These are phyloP conservation scores for Datisca glomerata DNA, from an alignment of 306 rosid species.

Conservation along the genomic window DNA sequence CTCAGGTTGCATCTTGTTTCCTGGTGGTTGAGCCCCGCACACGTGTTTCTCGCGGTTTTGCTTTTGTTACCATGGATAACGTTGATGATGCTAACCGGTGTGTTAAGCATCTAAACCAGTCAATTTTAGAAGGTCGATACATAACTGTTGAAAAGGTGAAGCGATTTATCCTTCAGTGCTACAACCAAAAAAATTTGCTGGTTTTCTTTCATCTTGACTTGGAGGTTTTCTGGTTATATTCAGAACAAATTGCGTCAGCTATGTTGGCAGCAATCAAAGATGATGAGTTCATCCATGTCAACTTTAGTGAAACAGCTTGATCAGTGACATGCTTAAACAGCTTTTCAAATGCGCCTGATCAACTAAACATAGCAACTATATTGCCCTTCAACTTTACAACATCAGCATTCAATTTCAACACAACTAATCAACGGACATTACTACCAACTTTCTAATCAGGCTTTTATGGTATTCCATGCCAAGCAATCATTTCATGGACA, in stretches of 20 bases:
- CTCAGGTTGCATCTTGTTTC: conserved; percentile 90
- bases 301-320: conserved; percentile 95
- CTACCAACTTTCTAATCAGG: conserved; percentile 87
- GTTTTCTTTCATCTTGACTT: conserved; percentile 52
- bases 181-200: conserved; percentile 13
- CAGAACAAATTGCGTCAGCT: conserved; percentile 93
- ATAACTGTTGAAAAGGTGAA: conserved; percentile 93
- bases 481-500: conserved; percentile 44
- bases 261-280: conserved; percentile 98
- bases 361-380: conserved; percentile 98
- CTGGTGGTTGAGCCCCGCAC: conserved; percentile 96
- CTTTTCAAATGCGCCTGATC: conserved; percentile 88
- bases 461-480: conserved; percentile 83
- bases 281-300: conserved; percentile 92
- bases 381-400: conserved; percentile 92
- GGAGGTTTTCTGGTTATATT: conserved; percentile 91
- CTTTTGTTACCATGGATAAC: conserved; percentile 74
- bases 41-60: conserved; percentile 90
- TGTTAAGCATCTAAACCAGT: conserved; percentile 86
- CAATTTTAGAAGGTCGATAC: conserved; percentile 87
- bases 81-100: conserved; percentile 81
- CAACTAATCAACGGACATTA: conserved; percentile 99
- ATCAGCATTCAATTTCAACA: conserved; percentile 83
- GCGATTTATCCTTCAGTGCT: conserved; percentile 16
- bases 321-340: conserved; percentile 93